Conservation (phyloP, 208 protist species). For the Angomonas ambiguus region DNA sequence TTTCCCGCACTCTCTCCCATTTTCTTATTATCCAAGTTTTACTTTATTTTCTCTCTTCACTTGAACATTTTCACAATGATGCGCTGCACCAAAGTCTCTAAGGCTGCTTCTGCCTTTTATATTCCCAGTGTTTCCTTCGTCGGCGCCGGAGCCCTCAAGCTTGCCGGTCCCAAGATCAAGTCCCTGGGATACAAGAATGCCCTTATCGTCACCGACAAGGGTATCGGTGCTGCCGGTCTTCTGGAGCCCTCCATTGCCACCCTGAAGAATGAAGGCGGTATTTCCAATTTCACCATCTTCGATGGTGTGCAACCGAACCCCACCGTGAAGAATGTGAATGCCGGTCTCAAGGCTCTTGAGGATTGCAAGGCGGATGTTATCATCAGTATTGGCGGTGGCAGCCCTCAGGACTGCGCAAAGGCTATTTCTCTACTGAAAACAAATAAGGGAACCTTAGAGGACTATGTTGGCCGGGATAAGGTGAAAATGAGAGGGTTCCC, state of each 20-base stretch:
- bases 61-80: slow-evolving; percentile 15
- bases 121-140: slow-evolving; percentile 54
- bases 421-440: slow-evolving; percentile 71
- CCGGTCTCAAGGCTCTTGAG: slow-evolving; percentile 44
- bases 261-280: slow-evolving; percentile 54
- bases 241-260: slow-evolving; percentile 37
- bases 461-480: slow-evolving; percentile 52
- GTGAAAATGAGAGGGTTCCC: slow-evolving; percentile 6
- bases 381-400: slow-evolving; percentile 84
- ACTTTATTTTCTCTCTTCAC: neutral
- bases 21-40: slow-evolving; percentile 7
- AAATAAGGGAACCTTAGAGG: slow-evolving; percentile 58
- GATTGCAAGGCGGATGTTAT: slow-evolving; percentile 51
- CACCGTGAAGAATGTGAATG: slow-evolving; percentile 50
- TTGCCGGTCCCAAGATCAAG: slow-evolving; percentile 50
- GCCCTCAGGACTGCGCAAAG: slow-evolving; percentile 85
- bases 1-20: neutral
- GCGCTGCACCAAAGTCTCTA: slow-evolving; percentile 19
- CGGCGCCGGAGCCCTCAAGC: slow-evolving; percentile 47
- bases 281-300: slow-evolving; percentile 42
- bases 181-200: slow-evolving; percentile 56
- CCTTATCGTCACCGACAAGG: slow-evolving; percentile 67
- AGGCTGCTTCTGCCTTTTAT: slow-evolving; percentile 59
- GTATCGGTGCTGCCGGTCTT: slow-evolving; percentile 48
- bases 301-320: slow-evolving; percentile 64